Percentiles rank a stretch among this genome's conserved stretches.
Evolutionary conservation across 768 basidiomycete species (phyloP).

Genomic region (Tricholoma saponaceum): DNA sequence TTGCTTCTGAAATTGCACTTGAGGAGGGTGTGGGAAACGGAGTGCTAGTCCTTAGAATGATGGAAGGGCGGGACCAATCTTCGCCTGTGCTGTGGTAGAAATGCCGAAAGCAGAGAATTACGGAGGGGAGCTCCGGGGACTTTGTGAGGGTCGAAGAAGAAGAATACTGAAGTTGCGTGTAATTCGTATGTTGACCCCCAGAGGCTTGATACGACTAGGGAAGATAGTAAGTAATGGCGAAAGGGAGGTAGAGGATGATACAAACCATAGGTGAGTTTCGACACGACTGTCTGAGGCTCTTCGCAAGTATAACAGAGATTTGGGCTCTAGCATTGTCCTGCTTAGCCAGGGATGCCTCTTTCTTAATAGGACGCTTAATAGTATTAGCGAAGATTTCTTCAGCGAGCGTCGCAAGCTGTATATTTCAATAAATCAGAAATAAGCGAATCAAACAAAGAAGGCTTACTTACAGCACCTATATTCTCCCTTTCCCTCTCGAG

Average conservation of each 20-base stretch:
- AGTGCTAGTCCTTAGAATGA: conserved; percentile 50
- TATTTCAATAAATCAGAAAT: not conserved
- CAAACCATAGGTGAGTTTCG: conserved; percentile 55
- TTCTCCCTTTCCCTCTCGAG: conserved; percentile 32
- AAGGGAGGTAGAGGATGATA: not conserved
- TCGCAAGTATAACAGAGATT: conserved; percentile 42
- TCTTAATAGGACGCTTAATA: conserved; percentile 35
- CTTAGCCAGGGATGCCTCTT: conserved; percentile 26
- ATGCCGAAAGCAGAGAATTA: conserved; percentile 54
- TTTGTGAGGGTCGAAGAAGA: no score
- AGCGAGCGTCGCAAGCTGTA: conserved; percentile 28
- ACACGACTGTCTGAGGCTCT: conserved; percentile 28
- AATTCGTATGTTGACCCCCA: conserved; percentile 61
- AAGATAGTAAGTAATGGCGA: not conserved
- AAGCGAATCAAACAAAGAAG: no score
- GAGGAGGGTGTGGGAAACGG: conserved; percentile 2
- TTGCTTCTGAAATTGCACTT: not conserved
- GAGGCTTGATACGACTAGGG: conserved; percentile 46
- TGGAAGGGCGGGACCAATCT: conserved; percentile 47
- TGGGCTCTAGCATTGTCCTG: conserved; percentile 29
- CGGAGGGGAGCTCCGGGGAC: conserved; percentile 11
- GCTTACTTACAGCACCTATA: conserved; percentile 24
- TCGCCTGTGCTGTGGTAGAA: conserved; percentile 57
- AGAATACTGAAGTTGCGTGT: conserved; percentile 40
- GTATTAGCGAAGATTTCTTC: conserved; percentile 40